Conservation (phyloP, 495 filamentous ascomycete species). For the Hypomontagnella monticulosa region DNA sequence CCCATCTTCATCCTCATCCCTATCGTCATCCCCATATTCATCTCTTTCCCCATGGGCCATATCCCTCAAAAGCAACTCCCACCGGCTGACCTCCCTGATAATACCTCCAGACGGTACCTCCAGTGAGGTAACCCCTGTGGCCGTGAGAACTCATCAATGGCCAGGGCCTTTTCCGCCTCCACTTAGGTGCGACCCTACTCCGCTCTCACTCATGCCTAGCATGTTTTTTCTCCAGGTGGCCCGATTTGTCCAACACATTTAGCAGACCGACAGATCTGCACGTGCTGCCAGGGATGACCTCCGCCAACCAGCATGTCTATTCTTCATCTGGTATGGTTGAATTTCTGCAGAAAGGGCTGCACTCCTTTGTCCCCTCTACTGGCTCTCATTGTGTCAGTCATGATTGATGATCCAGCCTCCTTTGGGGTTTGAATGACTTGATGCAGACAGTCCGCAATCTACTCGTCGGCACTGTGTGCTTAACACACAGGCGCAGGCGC, state of each 20-base stretch:
- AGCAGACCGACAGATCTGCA: slow-evolving; percentile 45
- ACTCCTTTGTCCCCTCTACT: slow-evolving; percentile 16
- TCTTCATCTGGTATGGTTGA: slow-evolving; percentile 28
- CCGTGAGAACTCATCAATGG: slow-evolving; percentile 33
- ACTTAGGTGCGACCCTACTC: slow-evolving; percentile 32
- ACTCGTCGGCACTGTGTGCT: slow-evolving; percentile 25
- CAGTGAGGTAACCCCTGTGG: slow-evolving; percentile 17
- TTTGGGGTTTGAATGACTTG: slow-evolving; percentile 28
- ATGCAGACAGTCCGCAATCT: slow-evolving; percentile 6
- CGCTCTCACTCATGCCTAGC: slow-evolving; percentile 41
- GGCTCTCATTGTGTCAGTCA: slow-evolving; percentile 15
- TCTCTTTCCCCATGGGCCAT: neutral
- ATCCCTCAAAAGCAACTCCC: slow-evolving; percentile 20
- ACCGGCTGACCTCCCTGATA: slow-evolving; percentile 27
- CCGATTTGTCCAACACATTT: slow-evolving; percentile 45
- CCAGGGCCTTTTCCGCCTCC: slow-evolving; percentile 35
- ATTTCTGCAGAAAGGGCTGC: slow-evolving; percentile 21
- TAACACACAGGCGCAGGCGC: slow-evolving; percentile 19
- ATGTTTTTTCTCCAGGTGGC: slow-evolving; percentile 44
- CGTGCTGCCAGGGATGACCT: slow-evolving; percentile 41
- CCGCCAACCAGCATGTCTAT: slow-evolving; percentile 29
- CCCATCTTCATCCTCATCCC: no score
- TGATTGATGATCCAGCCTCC: slow-evolving; percentile 32
- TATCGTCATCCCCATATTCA: neutral
- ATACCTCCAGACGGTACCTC: no score